These are phyloP conservation scores for Phycomyces nitens DNA, from an alignment of 192 early-diverging fungal species.

Conservation along the genomic window DNA sequence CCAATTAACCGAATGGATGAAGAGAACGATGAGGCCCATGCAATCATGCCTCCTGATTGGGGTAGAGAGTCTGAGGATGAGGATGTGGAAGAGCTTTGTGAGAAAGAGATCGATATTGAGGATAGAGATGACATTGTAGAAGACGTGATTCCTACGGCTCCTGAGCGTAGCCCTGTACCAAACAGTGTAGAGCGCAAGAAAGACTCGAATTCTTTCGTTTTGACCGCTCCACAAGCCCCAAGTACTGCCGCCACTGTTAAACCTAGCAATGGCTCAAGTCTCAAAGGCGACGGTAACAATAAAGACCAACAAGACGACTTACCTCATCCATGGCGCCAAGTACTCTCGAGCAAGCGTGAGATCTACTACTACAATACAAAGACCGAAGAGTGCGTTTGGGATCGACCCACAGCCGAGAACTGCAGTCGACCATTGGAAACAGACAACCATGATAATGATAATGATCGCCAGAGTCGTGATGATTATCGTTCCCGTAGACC, in stretches of 20 bases:
- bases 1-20: background rate
- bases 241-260: no score
- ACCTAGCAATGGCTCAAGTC: background rate
- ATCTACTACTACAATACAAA: slow-evolving; percentile 15
- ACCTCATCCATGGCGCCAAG: slow-evolving; percentile 2
- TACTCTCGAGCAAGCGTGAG: slow-evolving; percentile 11
- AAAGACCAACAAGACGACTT: background rate
- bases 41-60: slow-evolving; percentile 12
- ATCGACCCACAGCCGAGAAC: background rate
- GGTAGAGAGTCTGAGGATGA: slow-evolving; percentile 12
- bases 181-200: background rate
- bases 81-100: background rate
- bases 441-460: background rate
- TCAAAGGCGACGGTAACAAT: background rate
- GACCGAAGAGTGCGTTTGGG: slow-evolving; percentile 5
- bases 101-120: background rate
- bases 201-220: no score
- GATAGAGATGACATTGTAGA: background rate
- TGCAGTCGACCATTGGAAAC: background rate
- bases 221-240: no score
- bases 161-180: no score
- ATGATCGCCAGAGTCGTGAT: background rate
- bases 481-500: background rate
- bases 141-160: background rate
- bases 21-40: slow-evolving; percentile 4